Base-by-base conservation (phyloP, 2,329 filamentous ascomycete species). In the Phialophora chinensis region DNA sequence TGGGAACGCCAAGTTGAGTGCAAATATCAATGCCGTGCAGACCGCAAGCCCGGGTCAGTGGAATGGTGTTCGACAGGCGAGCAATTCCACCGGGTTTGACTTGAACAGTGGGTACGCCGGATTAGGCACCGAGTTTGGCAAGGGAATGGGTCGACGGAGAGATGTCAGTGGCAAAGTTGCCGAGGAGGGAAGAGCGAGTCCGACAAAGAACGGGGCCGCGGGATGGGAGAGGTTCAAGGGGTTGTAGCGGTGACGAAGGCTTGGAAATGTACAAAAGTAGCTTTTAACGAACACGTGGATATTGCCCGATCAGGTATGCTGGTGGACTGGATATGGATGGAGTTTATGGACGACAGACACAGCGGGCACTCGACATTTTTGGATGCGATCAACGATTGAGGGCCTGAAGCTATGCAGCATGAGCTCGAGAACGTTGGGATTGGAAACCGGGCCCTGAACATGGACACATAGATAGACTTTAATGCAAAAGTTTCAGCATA, bases 151-250 rank as follows among this genome's bases (percentile, higher is more conserved):
- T n/a, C 74, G 81, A 62, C 74, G 80, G 61, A 75, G 80, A 49
- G 80, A 83, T 62, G 81, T 83, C 20, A 82, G 80, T 64, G 81
- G 80, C 2, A 82, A 82, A 63, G 72, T 82, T 14, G 80, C 78
- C 0, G 81, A 83, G 66, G 81, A 83, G 74, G 80, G 81, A 4
- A 75, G 80, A 27, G 74, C 77, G 20, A 68, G 64, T 38, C 63
- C 69, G 7, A 35, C 53, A 12, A 63, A 56, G 44, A 64, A 69
- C 55, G 69, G 62, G 4, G 64, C 63, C 8, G 80, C 80, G 42
- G 80, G 80, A 50, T 82, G 80, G 80, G 79, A 80, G 44, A 75
- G 80, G 10, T 82, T 81, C 69, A 80, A 80, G 23, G 80, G 80
- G 4, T 72, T 82, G 63, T 82, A 70, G 73, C 2, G 20, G 49